Conservation (phyloP, 2,329 filamentous ascomycete genomes). For the Arthroderma uncinatum region DNA sequence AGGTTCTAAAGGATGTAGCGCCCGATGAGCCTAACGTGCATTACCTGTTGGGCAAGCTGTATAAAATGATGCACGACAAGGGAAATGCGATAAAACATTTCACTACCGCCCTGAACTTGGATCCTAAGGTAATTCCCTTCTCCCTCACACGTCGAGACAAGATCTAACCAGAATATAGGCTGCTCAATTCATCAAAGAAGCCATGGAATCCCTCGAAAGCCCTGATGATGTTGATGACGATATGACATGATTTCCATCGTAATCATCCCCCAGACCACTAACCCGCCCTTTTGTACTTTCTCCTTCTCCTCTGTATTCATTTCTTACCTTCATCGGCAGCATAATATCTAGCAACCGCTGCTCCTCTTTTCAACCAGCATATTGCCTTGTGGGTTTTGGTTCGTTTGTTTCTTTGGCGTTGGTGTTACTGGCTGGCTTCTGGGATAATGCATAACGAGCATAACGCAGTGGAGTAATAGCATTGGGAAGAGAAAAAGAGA, state of each 20-base stretch:
- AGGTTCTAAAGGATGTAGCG: conserved; percentile 79
- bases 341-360: neutral
- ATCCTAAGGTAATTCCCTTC: conserved; percentile 69
- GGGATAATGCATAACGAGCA: conserved; percentile 7
- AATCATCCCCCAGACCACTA: neutral
- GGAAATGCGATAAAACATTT: conserved; percentile 82
- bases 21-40: conserved; percentile 94
- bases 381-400: neutral
- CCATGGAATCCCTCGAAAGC: conserved; percentile 83
- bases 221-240: conserved; percentile 51
- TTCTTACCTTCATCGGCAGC: conserved; percentile 41
- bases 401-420: neutral
- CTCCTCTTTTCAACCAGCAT: neutral
- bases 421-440: conserved; percentile 4
- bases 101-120: conserved; percentile 86
- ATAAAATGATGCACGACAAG: conserved; percentile 49
- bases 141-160: conserved; percentile 8
- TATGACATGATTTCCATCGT: conserved; percentile 27
- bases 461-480: conserved; percentile 4
- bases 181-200: conserved; percentile 87
- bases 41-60: conserved; percentile 67
- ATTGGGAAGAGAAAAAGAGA: neutral
- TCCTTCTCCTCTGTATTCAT: neutral
- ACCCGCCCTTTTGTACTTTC: neutral
- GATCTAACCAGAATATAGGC: conserved; percentile 46